Base-by-base conservation (phyloP, 257 asterid species). In the Ocimum tenuiflorum region DNA sequence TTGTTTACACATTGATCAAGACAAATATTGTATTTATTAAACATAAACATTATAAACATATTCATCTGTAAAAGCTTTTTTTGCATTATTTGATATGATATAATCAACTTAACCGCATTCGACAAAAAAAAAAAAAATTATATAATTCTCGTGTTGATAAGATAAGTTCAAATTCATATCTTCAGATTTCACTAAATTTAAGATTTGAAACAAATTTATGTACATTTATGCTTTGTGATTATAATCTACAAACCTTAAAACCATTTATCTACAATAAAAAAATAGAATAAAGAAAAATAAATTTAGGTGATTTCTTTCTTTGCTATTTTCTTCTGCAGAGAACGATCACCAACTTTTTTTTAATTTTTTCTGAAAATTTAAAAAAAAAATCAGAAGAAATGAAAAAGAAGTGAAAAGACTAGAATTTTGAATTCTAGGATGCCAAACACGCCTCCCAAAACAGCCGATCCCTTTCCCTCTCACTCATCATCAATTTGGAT, bases 401-500 rank as follows among this genome's bases (percentile, higher is more conserved):
- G 10, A 4, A 1, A 18, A 41, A 6, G 15, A 51, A 52, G 6
- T n/a, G 1, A 3, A 61, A 22, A 46, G 42, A 27, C 31, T 27
- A 4, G 3, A 4, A 4, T 27, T 27, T 27, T 4, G 31, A 27
- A 27, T 27, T 27, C 49, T 73, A 81, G 23, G 94, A 81, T 6
- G 86, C 84, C 80, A 84, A 80, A 71, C 91, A 86, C 14, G 88
- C 75, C 78, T 86, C 95, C 91, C 95, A 86, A 41, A 86, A 86
- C 11, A 72, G 82, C 73, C 63, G 73, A 75, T 86, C 95, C 68
- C 74, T 70, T 11, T 84, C 87, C 17, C 72, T 77, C 72, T 78
- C 77, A 46, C 73, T 70, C 67, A 74, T 55, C 31, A 48, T 22
- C 77, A 3, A 27, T 27, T 35, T 64, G 1, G 81, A 53, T 62